Evolutionary conservation across 2,329 filamentous ascomycete species (phyloP).

Genomic region (Albifimbria verrucaria): DNA sequence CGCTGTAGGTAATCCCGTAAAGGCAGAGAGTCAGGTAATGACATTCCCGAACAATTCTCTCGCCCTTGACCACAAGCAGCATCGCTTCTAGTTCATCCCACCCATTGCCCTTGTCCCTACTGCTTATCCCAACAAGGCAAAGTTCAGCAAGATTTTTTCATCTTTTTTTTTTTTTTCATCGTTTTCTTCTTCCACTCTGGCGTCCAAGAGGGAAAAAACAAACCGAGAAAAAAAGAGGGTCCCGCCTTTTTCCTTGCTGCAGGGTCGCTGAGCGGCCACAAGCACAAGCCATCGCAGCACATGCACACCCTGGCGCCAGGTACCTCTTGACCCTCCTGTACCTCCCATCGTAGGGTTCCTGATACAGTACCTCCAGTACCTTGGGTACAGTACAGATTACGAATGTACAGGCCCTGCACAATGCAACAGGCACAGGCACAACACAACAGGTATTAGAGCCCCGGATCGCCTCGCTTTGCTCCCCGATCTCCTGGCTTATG

Average conservation of each 20-base stretch:
- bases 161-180: slow-evolving; percentile 6
- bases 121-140: slow-evolving; percentile 1
- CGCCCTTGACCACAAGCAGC: background rate
- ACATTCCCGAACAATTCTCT: background rate
- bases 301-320: background rate
- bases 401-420: too few relatives aligned
- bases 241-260: background rate
- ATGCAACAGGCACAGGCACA: too few relatives aligned
- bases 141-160: slow-evolving; percentile 8
- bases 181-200: slow-evolving; percentile 4
- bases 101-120: background rate
- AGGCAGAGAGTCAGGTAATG: too few relatives aligned
- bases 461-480: background rate
- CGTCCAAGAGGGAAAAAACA: slow-evolving; percentile 3
- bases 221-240: background rate
- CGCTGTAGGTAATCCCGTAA: too few relatives aligned
- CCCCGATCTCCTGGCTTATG: slow-evolving; percentile 1
- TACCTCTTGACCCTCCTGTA: background rate
- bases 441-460: slow-evolving; percentile 11
- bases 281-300: background rate
- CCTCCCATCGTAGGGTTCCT: too few relatives aligned
- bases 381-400: too few relatives aligned
- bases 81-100: background rate
- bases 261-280: too few relatives aligned
- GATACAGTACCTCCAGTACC: too few relatives aligned